Evolutionary conservation across 2,329 filamentous ascomycete species (phyloP), one percentile per base, ranked within the genome.

Genomic region (Aspergillus phoenicis): DNA sequence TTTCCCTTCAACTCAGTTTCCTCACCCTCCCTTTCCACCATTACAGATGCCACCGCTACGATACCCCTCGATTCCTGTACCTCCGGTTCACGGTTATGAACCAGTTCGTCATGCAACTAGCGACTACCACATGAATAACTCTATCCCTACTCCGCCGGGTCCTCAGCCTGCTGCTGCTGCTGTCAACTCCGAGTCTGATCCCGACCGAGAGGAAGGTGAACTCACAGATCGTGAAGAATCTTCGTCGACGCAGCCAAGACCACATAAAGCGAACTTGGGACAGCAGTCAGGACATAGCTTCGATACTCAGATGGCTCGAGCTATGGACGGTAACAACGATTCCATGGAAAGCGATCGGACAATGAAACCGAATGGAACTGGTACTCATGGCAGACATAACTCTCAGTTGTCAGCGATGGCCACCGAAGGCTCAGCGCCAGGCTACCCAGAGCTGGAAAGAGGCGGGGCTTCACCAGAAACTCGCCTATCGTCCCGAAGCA

Each of bases 131-230:
- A 48, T 54, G 30, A 64, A 60, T 49, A 33, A 62, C 49, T 47
- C 52, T 7, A 36, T 53, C 10, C 17, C 49, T n/a, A 66, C 65
- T 38, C 49, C 59, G 39, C 49, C 56, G n/a, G 52, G 62, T 47
- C 36, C 55, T 15, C 64, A 60, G 53, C 59, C 28, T 17, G 47
- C 47, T n/a, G 30, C 41, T 15, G 72, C 71, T 52, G 49, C 75
- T 52, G 49, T 74, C 10, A 63, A 64, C 30, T 69, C 73, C 15
- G 70, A 73, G 30, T 66, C 74, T 52, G 73, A 81, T 49, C 74
- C 74, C 58, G 82, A 84, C 59, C 78, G 78, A 59, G 91, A 95
- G 70, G 91, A 96, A 69, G 91, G 90, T 15, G 91, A 96, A 73
- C 74, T 95, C 30, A 90, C 87, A 64, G 91, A 94, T 68, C 85